Conservation (phyloP, 2,329 filamentous ascomycete species). For the Elsinoe fawcettii region DNA sequence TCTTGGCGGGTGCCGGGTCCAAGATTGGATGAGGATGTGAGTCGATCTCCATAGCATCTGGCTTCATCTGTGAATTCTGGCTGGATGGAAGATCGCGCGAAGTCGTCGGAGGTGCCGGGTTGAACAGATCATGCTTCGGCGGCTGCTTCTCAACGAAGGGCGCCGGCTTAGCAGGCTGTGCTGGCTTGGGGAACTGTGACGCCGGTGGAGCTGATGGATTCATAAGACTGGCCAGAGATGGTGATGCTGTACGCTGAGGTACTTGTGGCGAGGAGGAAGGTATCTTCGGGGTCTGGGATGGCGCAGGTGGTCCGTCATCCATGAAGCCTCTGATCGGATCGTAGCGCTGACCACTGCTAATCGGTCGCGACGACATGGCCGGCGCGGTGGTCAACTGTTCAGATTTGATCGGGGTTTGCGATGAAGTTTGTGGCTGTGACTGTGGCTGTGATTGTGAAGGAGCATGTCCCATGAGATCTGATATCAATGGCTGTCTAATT, state of each 20-base stretch:
- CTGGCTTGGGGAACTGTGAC: constrained; percentile 21
- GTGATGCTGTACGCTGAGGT: constrained; percentile 56
- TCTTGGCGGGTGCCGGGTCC: not conserved
- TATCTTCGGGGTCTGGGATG: constrained; percentile 21
- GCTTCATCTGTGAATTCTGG: constrained; percentile 15
- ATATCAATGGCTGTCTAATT: constrained; percentile 34
- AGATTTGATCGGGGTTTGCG: constrained; percentile 11
- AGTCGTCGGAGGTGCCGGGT: constrained; percentile 1
- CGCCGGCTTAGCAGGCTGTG: constrained; percentile 22
- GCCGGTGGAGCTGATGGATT: constrained; percentile 28
- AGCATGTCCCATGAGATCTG: constrained; percentile 31
- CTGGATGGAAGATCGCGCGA: not conserved
- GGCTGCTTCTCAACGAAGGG: constrained; percentile 14
- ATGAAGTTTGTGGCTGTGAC: constrained; percentile 12
- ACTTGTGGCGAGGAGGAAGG: constrained; percentile 29
- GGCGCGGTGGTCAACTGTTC: constrained; percentile 28
- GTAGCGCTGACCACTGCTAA: constrained; percentile 74
- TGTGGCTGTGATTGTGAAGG: constrained; percentile 20
- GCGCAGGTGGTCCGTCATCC: constrained; percentile 24
- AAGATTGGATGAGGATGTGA: constrained; percentile 2
- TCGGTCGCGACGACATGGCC: constrained; percentile 42
- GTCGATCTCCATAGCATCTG: constrained; percentile 30
- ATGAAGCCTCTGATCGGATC: constrained; percentile 75
- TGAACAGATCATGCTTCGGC: constrained; percentile 15
- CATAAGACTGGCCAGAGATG: constrained; percentile 84